Percentiles rank a stretch among this genome's conserved stretches.
Evolutionary conservation across 768 basidiomycete genomes (phyloP).

Genomic region (Austroboletus eburneus): DNA sequence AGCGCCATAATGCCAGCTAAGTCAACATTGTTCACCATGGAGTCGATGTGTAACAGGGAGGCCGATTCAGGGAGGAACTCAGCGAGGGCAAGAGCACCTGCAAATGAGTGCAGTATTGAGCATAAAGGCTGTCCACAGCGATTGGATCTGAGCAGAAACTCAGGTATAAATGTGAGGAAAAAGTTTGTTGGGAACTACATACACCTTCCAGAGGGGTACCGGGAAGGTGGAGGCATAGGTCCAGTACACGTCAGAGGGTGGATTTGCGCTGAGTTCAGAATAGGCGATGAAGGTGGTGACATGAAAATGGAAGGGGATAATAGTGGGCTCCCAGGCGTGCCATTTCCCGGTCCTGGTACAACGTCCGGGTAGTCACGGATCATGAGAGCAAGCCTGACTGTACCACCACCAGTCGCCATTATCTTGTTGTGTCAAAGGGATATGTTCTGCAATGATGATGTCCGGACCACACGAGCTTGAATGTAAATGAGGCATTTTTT

Average conservation of each 20-base stretch:
- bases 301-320: constrained; percentile 18
- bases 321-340: neutral
- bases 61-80: constrained; percentile 93
- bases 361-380: constrained; percentile 93
- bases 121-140: constrained; percentile 68
- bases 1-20: constrained; percentile 93
- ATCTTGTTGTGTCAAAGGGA: constrained; percentile 89
- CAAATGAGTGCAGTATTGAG: constrained; percentile 82
- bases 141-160: no score
- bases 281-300: constrained; percentile 32
- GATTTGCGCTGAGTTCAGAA: constrained; percentile 24
- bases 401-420: constrained; percentile 78
- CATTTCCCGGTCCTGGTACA: constrained; percentile 30
- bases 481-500: neutral
- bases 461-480: constrained; percentile 81
- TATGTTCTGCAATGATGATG: constrained; percentile 80
- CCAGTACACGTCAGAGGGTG: constrained; percentile 30
- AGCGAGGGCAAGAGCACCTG: constrained; percentile 90
- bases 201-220: constrained; percentile 47
- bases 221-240: constrained; percentile 45
- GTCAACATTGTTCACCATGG: constrained; percentile 80
- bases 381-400: constrained; percentile 91
- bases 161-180: constrained; percentile 55
- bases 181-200: constrained; percentile 38
- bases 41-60: constrained; percentile 85